These are phyloP conservation scores for Annulohypoxylon moriforme DNA, from an alignment of 495 filamentous ascomycete genomes.

Conservation along the genomic window DNA sequence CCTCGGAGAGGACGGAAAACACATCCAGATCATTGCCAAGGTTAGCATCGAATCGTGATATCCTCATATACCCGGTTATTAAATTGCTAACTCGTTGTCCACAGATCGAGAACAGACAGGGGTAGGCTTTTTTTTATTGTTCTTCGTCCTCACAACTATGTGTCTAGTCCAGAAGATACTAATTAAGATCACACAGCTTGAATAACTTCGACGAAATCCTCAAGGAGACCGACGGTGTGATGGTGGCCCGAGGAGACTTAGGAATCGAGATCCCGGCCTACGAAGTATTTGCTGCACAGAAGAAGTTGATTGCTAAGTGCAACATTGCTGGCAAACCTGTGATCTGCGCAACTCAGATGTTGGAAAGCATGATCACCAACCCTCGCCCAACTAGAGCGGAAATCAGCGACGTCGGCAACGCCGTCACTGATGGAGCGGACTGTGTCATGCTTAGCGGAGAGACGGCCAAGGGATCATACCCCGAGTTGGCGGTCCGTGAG, in stretches of 20 bases:
- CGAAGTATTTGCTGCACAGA: slow-evolving; percentile 98
- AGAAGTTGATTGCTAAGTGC: slow-evolving; percentile 99
- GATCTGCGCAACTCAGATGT: slow-evolving; percentile 81
- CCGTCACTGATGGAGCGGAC: slow-evolving; percentile 96
- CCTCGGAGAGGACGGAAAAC: slow-evolving; percentile 89
- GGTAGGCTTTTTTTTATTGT: slow-evolving; percentile 45
- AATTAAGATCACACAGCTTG: slow-evolving; percentile 43
- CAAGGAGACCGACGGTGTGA: slow-evolving; percentile 95
- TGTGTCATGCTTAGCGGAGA: slow-evolving; percentile 99
- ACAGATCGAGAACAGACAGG: slow-evolving; percentile 96
- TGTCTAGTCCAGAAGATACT: neutral
- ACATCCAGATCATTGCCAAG: slow-evolving; percentile 99
- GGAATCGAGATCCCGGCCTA: slow-evolving; percentile 98
- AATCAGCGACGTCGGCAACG: slow-evolving; percentile 98
- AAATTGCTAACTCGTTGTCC: slow-evolving; percentile 14
- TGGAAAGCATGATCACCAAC: slow-evolving; percentile 99
- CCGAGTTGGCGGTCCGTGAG: slow-evolving; percentile 90
- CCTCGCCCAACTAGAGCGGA: slow-evolving; percentile 96
- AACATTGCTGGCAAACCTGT: slow-evolving; percentile 99
- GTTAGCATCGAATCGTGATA: slow-evolving; percentile 8
- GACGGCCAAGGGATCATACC: slow-evolving; percentile 98
- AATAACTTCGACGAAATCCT: slow-evolving; percentile 99
- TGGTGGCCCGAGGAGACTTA: slow-evolving; percentile 98
- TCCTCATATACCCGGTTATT: neutral
- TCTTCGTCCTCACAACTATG: neutral